Evolutionary conservation across 495 filamentous ascomycete species (phyloP), one percentile per base, ranked within the genome.

Genomic region (Saxophila tyrrhenica): DNA sequence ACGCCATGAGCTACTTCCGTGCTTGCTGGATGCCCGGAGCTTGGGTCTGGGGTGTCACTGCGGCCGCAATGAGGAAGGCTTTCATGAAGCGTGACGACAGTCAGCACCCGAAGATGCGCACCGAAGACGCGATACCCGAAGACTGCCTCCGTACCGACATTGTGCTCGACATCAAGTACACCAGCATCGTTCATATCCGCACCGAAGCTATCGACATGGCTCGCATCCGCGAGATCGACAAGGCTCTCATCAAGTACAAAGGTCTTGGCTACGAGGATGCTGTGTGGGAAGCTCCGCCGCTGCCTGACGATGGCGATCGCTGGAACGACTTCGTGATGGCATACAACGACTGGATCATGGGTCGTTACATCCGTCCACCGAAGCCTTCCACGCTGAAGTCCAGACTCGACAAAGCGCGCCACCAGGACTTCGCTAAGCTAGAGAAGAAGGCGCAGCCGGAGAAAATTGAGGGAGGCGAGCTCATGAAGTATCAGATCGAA

Each of bases 401-500:
- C 39, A 82, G 83, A 9, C 72, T 94, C 8, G 73, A 77, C 1
- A 65, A 74, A 10, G 80, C 82, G 50, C 77, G 87, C 38, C 64
- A 66, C 15, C 73, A 78, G 52, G 68, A 82, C 35, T 99, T 97
- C 60, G 65, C 65, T 22, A 73, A 81, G 0, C 69, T 92, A 17
- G 77, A 85, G 56, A 75, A 87, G 59, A 75, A 82, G 43, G 67
- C 72, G 22, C 94, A 99, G 64, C 91, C 94, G 0, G 67, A 72
- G 22, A 78, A 81, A 32, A 70, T 99, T 11, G 77, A 70, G 20
- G 82, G 86, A 20, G 91, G 91, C 10, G 75, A 87, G 55, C 73
- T 96, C 38, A 97, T 99, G 90, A 73, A 78, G 11, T 99, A 99
- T 64, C 94, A 99, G 64, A 70, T 91, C 39, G 87, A 96, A 19